Conservation (phyloP, 352 stramenopile species). For the Phytopythium montanum region DNA sequence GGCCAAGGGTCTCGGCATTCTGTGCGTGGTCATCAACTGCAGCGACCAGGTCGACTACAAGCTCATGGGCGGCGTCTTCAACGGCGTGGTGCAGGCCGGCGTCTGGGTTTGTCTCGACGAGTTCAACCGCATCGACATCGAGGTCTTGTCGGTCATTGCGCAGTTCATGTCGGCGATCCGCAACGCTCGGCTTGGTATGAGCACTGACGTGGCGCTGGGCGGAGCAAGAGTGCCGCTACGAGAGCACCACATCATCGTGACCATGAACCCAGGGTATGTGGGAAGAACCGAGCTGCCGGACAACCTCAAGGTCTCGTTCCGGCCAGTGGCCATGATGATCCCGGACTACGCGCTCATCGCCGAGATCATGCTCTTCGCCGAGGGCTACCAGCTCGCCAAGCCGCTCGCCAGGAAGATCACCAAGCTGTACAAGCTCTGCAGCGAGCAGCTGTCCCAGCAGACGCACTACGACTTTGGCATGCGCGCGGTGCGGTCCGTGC, state of each 20-base stretch:
- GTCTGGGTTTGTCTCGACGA: conserved; percentile 87
- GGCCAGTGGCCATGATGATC: conserved; percentile 88
- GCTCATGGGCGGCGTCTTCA: conserved; percentile 87
- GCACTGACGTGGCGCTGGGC: conserved; percentile 47
- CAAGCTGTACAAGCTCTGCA: conserved; percentile 81
- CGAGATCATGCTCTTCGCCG: conserved; percentile 81
- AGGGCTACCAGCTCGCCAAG: conserved; percentile 71
- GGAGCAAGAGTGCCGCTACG: conserved; percentile 45
- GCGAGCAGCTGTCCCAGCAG: conserved; percentile 82
- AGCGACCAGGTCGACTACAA: conserved; percentile 94
- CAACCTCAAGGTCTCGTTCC: conserved; percentile 83
- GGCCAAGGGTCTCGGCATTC: conserved; percentile 86
- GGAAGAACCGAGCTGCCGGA: conserved; percentile 81
- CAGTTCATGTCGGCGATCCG: conserved; percentile 80
- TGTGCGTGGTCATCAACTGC: conserved; percentile 96
- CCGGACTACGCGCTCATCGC: conserved; percentile 83
- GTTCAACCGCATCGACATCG: conserved; percentile 89
- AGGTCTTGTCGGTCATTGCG: conserved; percentile 85
- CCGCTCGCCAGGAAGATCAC: conserved; percentile 64
- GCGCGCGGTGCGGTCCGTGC: conserved; percentile 77
- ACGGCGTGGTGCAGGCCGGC: conserved; percentile 72
- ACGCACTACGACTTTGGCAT: conserved; percentile 89
- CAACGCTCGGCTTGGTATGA: conserved; percentile 35
- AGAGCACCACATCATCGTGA: conserved; percentile 84
- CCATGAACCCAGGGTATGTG: conserved; percentile 86